phyloP scores from a whole-genome alignment of 176 grass and related monocot species.

The Carex littledalei region DNA sequence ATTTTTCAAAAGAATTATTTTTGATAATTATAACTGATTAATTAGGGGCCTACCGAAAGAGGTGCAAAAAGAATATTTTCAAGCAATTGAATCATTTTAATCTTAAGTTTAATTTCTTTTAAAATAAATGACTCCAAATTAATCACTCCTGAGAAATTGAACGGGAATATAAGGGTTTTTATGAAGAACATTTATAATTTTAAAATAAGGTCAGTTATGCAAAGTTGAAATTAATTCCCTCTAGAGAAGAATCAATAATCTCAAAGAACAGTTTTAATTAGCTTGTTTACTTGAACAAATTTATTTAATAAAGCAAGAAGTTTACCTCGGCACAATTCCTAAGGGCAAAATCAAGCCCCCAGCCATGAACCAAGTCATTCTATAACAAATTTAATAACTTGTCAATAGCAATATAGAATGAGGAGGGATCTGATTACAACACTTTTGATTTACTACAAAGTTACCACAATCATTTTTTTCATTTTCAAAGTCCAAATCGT shows the following conservation, averaged over 20 bases:
- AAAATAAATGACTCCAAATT: too few relatives aligned
- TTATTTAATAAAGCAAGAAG: not conserved
- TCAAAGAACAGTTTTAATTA: not conserved
- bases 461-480: too few relatives aligned
- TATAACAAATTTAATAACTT: not conserved
- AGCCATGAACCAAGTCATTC: conserved; percentile 50
- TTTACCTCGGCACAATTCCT: conserved; percentile 35
- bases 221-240: not conserved
- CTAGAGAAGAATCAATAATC: not conserved
- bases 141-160: not conserved
- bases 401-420: not conserved
- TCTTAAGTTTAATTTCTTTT: not conserved
- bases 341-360: conserved; percentile 32
- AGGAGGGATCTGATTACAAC: too few relatives aligned
- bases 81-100: not conserved
- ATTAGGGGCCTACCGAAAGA: not conserved
- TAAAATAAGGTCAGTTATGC: not conserved
- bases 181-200: not conserved
- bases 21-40: not conserved
- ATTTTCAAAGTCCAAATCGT: too few relatives aligned
- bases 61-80: not conserved
- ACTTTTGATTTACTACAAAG: too few relatives aligned
- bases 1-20: not conserved
- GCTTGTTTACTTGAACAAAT: too few relatives aligned
- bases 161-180: not conserved